Conservation (phyloP, 1,139 yeast species). For the Yamadazyma trypodendri region DNA sequence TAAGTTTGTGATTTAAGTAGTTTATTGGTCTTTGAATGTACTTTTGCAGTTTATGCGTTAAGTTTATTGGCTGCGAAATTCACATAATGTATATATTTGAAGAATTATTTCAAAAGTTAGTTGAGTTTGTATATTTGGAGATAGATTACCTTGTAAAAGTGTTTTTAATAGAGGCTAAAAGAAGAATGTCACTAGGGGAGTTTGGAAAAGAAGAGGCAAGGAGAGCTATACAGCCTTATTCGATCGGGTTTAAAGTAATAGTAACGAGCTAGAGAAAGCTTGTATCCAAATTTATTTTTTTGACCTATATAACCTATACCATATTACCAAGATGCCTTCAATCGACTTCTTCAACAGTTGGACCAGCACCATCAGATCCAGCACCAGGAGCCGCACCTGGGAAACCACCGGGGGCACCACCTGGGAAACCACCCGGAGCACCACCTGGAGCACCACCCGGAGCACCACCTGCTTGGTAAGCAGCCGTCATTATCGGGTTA, state of each 20-base stretch:
- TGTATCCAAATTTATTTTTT: neutral
- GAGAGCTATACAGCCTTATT: too few relatives aligned
- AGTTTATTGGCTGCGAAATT: conserved; percentile 2
- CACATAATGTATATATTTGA: neutral
- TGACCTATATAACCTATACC: neutral
- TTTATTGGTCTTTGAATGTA: too few relatives aligned
- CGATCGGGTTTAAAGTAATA: too few relatives aligned
- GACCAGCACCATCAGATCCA: conserved; percentile 51
- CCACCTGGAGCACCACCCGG: conserved; percentile 35
- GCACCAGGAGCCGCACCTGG: conserved; percentile 29
- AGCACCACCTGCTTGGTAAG: conserved; percentile 42
- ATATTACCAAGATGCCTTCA: conserved; percentile 21
- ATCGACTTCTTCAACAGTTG: conserved; percentile 75
- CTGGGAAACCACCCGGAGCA: conserved; percentile 45
- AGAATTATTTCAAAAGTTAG: too few relatives aligned
- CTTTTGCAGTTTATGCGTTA: too few relatives aligned
- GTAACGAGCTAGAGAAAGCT: too few relatives aligned
- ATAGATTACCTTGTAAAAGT: too few relatives aligned
- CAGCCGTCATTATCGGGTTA: conserved; percentile 64
- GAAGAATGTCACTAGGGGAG: too few relatives aligned
- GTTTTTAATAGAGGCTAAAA: too few relatives aligned
- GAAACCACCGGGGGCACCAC: conserved; percentile 24
- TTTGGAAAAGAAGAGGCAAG: too few relatives aligned
- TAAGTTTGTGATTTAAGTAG: too few relatives aligned
- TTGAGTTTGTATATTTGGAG: too few relatives aligned